Base-by-base conservation (phyloP, 164 flowering plant species). In the Vitis riparia region DNA sequence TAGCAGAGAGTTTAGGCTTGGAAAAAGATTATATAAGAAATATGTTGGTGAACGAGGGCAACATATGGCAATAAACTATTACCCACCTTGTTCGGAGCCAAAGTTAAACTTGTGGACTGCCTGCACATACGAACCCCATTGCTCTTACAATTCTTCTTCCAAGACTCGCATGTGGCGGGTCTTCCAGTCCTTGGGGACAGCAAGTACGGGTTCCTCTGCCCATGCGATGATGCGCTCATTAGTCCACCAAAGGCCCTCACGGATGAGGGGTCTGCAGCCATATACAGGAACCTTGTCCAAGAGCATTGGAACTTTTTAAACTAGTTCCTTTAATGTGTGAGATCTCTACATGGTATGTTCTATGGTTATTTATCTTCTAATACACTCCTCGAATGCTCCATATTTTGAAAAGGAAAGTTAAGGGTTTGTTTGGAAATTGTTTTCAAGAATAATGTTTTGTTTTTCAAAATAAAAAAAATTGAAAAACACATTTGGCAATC, bases 251-350 rank as follows among this genome's bases (percentile, higher is more conserved):
- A 13, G 17, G 59, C 17, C 10, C 0, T 57, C 17, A 9, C 17
- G 59, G 78, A 67, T 0, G 84, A 81, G 5, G 83, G 74, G 17
- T 63, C 78, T 2, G 71, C 71, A 0, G 75, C 85, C 5, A 30
- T 85, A 0, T 92, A 89, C 69, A 70, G 81, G 70, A 79, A 85
- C 62, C 72, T 92, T 70, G 94, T 89, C 64, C 80, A 89, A 65
- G 87, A 88, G 27, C 91, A 91, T 79, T 92, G 77, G 91, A 92
- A 48, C 85, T 86, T 19, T 92, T 92, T 83, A 87, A 80, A 70
- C 61, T 48, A 77, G 47, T 49, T 13, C 51, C 52, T 57, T 66
- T 32, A 3, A 32, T 32, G 44, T 32, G 44, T 32, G 44, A 32
- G 37, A 32, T 32, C 44, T 32, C 44, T 3, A 32, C 44, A 0